phyloP scores from a whole-genome alignment of 495 filamentous ascomycete genomes.

The Xylaria castorea region DNA sequence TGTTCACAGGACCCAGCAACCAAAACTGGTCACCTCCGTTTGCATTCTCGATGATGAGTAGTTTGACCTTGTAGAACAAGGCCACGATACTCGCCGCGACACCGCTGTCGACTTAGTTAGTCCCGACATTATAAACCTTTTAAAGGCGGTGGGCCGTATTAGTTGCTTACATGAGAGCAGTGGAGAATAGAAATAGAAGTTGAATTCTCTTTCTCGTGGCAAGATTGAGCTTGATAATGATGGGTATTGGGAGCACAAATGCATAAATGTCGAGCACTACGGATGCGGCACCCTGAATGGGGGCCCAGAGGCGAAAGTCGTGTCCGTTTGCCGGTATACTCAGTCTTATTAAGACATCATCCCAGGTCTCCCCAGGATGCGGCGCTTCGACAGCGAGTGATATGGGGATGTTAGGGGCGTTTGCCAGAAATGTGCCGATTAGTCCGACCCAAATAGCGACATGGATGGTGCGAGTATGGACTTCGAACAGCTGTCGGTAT shows the following conservation, averaged over 20 bases:
- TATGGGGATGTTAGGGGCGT: too few relatives aligned
- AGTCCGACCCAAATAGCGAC: constrained; percentile 26
- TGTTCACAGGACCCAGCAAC: too few relatives aligned
- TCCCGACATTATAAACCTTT: neutral
- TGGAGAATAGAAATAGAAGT: neutral
- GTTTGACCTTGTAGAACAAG: neutral
- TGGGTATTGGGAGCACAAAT: neutral
- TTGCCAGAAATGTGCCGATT: constrained; percentile 20
- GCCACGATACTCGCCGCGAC: neutral
- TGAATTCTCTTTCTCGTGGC: neutral
- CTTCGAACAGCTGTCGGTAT: constrained; percentile 27
- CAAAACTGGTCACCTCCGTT: too few relatives aligned
- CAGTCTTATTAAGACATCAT: constrained; percentile 24
- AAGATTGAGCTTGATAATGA: neutral
- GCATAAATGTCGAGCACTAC: neutral
- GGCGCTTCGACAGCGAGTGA: constrained; percentile 22
- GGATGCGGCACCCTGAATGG: neutral
- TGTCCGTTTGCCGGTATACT: neutral
- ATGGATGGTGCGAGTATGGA: neutral
- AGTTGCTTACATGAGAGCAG: neutral
- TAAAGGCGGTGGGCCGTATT: too few relatives aligned
- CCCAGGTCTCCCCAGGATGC: constrained; percentile 25
- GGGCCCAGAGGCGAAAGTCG: neutral
- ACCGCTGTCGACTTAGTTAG: neutral
- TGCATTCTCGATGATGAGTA: too few relatives aligned